Evolutionary conservation across 768 basidiomycete species (phyloP), one percentile per base, ranked within the genome.

Genomic region (Leccinellum rugosiceps): DNA sequence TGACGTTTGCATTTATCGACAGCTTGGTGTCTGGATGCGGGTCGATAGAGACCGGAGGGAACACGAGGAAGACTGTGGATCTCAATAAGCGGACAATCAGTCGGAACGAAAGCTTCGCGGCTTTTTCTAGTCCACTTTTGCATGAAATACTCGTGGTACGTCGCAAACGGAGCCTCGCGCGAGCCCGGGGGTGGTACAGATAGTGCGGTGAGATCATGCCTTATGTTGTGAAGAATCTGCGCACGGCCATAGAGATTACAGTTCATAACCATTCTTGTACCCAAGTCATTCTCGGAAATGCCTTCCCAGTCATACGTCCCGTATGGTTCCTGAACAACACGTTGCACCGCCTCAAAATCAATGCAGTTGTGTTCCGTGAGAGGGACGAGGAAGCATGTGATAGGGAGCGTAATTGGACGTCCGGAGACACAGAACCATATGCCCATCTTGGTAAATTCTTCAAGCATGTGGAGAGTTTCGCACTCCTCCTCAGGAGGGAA

Each of bases 361-460:
- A 84, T 79, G 45, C 77, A 74, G 19, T 71, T 66, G 28, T 77
- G 71, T 43, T 69, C 65, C n/a, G 74, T 77, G 49, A 94, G 71
- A 5, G 88, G 90, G 23, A 88, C 82, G 35, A 94, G 72, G 68
- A 83, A 90, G 58, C 85, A 78, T 55, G 82, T 81, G 48, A 85
- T 74, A 7, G 78, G 78, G 3, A 74, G 72, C 21, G 71, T 63
- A 59, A 87, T 73, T 0, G 83, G 83, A 53, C 81, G 80, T 3
- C 80, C 78, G 7, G 86, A 86, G 68, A 86, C 78, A 62, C 82
- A 81, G 72, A 80, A 82, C 78, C 80, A 83, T 46, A 90, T 76
- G 15, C 83, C 82, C 63, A 75, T 72, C 62, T 74, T 80, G 50
- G 87, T 92, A 68, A 82, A 92, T 35, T 82, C 77, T n/a, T 84